Conservation (phyloP, 1,284 basidiomycete species). For the Austropuccinia psidii region DNA sequence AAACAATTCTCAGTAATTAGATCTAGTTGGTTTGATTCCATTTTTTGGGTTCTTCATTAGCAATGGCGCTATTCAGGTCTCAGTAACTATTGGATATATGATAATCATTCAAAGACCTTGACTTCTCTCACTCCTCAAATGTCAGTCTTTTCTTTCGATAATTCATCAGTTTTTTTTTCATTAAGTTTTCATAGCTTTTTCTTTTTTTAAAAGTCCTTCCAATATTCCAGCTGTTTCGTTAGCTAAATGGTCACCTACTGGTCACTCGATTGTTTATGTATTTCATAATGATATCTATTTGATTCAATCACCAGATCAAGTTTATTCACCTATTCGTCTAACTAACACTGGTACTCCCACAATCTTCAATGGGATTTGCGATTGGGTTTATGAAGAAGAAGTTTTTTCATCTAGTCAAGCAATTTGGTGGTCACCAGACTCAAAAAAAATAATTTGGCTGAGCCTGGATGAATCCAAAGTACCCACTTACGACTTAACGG, state of each 20-base stretch:
- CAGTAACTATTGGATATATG: conserved; percentile 79
- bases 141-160: not conserved
- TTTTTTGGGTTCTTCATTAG: conserved; percentile 51
- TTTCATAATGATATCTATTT: conserved; percentile 74
- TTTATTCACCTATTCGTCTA: conserved; percentile 60
- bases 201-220: not conserved
- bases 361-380: conserved; percentile 86
- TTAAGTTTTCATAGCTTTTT: not conserved
- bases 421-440: conserved; percentile 85
- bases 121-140: conserved; percentile 56
- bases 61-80: conserved; percentile 88
- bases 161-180: not conserved
- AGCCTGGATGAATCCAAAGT: conserved; percentile 80
- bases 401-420: conserved; percentile 66
- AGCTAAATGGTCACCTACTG: conserved; percentile 76
- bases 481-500: conserved; percentile 72
- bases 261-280: conserved; percentile 72
- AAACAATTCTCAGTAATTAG: not conserved
- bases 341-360: conserved; percentile 73
- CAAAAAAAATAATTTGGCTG: conserved; percentile 71
- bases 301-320: conserved; percentile 55
- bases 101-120: conserved; percentile 58
- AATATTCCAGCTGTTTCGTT: conserved; percentile 59
- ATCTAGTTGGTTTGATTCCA: not conserved
- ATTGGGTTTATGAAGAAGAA: conserved; percentile 56